Evolutionary conservation across 768 basidiomycete genomes (phyloP).

Genomic region (Cyclocybe aegerita): DNA sequence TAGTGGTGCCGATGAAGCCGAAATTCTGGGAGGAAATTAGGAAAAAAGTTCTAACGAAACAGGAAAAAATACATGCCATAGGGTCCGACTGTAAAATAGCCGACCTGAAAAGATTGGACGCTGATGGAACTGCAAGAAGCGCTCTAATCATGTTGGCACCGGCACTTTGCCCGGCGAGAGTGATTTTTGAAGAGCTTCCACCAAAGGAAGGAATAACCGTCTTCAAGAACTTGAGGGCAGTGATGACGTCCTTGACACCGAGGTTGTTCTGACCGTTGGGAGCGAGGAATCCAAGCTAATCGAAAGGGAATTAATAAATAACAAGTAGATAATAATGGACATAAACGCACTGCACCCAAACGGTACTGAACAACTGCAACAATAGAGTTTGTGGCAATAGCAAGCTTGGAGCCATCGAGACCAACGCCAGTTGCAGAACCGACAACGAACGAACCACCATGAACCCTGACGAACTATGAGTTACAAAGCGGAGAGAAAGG

Average conservation of each 20-base stretch:
- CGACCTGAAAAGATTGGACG: conserved; percentile 67
- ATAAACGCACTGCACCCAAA: conserved; percentile 62
- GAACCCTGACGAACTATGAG: conserved; percentile 53
- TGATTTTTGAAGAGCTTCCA: conserved; percentile 63
- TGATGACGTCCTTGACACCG: conserved; percentile 67
- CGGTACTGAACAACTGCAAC: conserved; percentile 85
- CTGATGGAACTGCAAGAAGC: conserved; percentile 71
- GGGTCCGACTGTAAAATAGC: conserved; percentile 88
- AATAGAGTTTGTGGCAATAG: conserved; percentile 67
- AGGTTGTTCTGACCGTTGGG: conserved; percentile 72
- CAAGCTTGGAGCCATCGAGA: conserved; percentile 77
- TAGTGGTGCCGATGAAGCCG: conserved; percentile 58
- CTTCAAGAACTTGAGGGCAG: conserved; percentile 62
- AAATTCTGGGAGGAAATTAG: conserved; percentile 50
- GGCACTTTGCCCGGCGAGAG: conserved; percentile 80
- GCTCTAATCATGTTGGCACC: conserved; percentile 80
- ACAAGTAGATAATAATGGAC: background rate
- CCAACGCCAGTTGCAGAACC: conserved; percentile 74
- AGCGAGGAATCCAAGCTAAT: conserved; percentile 72
- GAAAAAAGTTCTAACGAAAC: background rate
- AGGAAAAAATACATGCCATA: conserved; percentile 50
- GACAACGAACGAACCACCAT: conserved; percentile 77
- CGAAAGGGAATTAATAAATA: conserved; percentile 4
- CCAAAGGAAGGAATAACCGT: conserved; percentile 62
- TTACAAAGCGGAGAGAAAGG: background rate